Evolutionary conservation across 2,329 filamentous ascomycete genomes (phyloP).

Genomic region (Parastagonospora avenae): DNA sequence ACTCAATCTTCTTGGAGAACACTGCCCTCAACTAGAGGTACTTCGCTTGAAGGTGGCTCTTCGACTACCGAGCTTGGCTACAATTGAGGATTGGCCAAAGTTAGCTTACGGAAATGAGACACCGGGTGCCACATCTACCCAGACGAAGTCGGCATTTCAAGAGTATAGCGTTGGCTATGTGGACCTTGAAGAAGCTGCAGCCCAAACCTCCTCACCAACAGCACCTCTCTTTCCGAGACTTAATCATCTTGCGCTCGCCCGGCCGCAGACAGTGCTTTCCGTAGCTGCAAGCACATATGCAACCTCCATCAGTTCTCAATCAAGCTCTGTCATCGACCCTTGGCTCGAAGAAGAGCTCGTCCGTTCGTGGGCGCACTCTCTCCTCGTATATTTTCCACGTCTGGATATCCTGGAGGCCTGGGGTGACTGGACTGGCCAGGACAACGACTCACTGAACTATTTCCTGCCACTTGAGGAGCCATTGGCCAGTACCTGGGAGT

Average conservation of each 20-base stretch:
- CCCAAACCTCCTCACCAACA: slow-evolving; percentile 1
- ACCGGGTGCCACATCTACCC: too few relatives aligned
- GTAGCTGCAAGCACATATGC: slow-evolving; percentile 20
- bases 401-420: slow-evolving; percentile 42
- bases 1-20: slow-evolving; percentile 31
- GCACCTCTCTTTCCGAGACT: slow-evolving; percentile 31
- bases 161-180: not conserved
- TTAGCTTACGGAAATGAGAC: too few relatives aligned
- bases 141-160: not conserved
- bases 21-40: slow-evolving; percentile 32
- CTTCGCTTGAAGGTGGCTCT: slow-evolving; percentile 34
- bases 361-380: slow-evolving; percentile 31
- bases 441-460: slow-evolving; percentile 37
- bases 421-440: slow-evolving; percentile 38
- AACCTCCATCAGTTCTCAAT: slow-evolving; percentile 15
- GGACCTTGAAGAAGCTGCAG: not conserved
- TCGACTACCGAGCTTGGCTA: slow-evolving; percentile 23
- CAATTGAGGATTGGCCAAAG: slow-evolving; percentile 5
- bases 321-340: slow-evolving; percentile 15
- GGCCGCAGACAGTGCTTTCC: slow-evolving; percentile 33
- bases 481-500: slow-evolving; percentile 40
- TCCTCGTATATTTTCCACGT: slow-evolving; percentile 33
- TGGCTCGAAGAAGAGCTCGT: slow-evolving; percentile 34
- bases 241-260: slow-evolving; percentile 34
- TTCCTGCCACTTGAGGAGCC: slow-evolving; percentile 38